These are phyloP conservation scores for Aureobasidium sp. DNA, from an alignment of 2,329 filamentous ascomycete species.

Conservation along the genomic window DNA sequence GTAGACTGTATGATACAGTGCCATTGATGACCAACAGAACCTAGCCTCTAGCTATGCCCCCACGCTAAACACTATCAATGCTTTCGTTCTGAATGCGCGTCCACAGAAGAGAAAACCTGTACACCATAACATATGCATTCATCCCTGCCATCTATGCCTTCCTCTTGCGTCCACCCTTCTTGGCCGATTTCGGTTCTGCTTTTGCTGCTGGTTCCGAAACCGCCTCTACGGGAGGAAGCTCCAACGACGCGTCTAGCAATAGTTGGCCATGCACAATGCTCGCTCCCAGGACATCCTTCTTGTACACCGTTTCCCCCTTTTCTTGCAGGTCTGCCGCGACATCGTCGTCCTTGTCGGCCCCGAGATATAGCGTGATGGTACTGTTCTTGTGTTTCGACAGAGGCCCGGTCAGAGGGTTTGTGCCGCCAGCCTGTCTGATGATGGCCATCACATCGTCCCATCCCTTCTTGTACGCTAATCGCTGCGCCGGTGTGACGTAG, in stretches of 20 bases:
- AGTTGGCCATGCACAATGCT: constrained; percentile 1
- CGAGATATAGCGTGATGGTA: background rate
- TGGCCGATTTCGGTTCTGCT: background rate
- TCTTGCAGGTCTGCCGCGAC: background rate
- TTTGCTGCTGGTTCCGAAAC: background rate
- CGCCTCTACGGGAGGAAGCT: background rate
- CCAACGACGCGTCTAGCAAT: background rate
- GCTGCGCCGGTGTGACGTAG: background rate
- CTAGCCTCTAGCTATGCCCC: background rate
- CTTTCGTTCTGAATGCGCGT: background rate
- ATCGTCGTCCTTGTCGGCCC: background rate
- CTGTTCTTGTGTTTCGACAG: background rate
- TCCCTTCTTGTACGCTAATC: background rate
- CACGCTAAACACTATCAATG: background rate
- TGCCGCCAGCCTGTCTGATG: constrained; percentile 1
- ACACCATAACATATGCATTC: background rate
- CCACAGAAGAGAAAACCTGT: background rate
- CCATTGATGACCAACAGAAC: background rate
- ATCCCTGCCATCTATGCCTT: background rate
- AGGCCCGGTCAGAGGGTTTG: background rate
- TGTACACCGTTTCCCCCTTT: background rate
- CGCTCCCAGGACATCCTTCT: background rate
- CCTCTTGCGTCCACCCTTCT: background rate
- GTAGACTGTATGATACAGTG: background rate
- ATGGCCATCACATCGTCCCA: constrained; percentile 7